A percentile compares a stretch with the other conserved stretches of the same genome.
Evolutionary conservation across 1,284 basidiomycete species (phyloP).

Genomic region (Chalciporus piperatoides): DNA sequence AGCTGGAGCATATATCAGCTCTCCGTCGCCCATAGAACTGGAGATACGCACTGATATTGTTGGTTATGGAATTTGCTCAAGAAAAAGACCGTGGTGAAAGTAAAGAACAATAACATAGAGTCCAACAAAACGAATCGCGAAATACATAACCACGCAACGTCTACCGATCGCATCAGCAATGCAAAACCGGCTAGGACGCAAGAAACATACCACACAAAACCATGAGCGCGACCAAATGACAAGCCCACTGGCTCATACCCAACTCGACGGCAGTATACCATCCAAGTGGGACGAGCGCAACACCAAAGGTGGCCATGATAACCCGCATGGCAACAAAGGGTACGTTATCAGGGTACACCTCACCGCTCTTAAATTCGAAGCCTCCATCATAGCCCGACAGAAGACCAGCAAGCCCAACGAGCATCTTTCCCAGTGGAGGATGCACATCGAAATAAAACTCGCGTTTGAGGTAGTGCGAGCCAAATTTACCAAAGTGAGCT

Average conservation of each 20-base stretch:
- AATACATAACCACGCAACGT: constrained; percentile 95
- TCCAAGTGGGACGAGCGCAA: constrained; percentile 91
- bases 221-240: constrained; percentile 93
- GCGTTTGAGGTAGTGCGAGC: constrained; percentile 93
- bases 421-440: constrained; percentile 97
- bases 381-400: constrained; percentile 88
- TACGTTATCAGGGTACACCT: constrained; percentile 78
- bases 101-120: constrained; percentile 98
- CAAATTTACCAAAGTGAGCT: constrained; percentile 98
- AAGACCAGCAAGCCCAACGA: constrained; percentile 91
- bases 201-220: constrained; percentile 74
- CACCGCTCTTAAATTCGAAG: constrained; percentile 95
- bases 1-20: constrained; percentile 40
- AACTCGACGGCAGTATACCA: constrained; percentile 98
- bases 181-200: neutral
- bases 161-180: constrained; percentile 39
- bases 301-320: constrained; percentile 91
- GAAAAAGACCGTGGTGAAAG: constrained; percentile 94
- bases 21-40: neutral
- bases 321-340: constrained; percentile 96
- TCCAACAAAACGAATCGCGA: constrained; percentile 97
- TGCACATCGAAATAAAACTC: constrained; percentile 98
- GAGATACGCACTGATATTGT: constrained; percentile 71
- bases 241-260: constrained; percentile 86
- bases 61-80: constrained; percentile 97